phyloP scores from a whole-genome alignment of 495 filamentous ascomycete species.

The Talaromyces adpressus region DNA sequence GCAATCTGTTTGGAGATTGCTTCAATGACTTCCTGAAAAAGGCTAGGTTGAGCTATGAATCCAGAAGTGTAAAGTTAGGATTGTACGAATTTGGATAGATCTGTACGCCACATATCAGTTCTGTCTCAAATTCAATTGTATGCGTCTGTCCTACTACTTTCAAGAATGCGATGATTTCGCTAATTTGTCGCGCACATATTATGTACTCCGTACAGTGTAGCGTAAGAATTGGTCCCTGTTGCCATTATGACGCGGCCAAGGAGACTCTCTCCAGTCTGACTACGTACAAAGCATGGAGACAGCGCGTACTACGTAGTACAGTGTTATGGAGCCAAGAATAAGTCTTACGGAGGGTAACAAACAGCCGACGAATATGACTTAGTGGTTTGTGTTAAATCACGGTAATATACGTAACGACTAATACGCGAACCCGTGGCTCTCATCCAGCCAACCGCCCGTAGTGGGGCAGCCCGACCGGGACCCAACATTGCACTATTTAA shows the following conservation, averaged over 20 bases:
- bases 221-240: background rate
- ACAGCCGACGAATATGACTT: background rate
- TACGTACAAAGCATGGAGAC: background rate
- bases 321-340: background rate
- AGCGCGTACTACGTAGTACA: background rate
- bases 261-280: background rate
- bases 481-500: background rate
- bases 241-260: background rate
- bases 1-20: background rate
- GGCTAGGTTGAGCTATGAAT: background rate
- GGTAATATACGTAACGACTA: background rate
- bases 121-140: background rate
- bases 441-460: background rate
- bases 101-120: background rate
- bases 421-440: background rate
- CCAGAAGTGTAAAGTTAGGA: background rate
- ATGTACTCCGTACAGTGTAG: background rate
- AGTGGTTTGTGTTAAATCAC: background rate
- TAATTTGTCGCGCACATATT: background rate
- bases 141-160: background rate
- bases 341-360: background rate
- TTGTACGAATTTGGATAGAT: background rate
- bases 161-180: background rate
- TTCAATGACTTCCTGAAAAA: background rate
- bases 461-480: background rate